Percentiles rank a stretch among this genome's conserved stretches.
Evolutionary conservation across 257 asterid species (phyloP).

Genomic region (Echium plantagineum): DNA sequence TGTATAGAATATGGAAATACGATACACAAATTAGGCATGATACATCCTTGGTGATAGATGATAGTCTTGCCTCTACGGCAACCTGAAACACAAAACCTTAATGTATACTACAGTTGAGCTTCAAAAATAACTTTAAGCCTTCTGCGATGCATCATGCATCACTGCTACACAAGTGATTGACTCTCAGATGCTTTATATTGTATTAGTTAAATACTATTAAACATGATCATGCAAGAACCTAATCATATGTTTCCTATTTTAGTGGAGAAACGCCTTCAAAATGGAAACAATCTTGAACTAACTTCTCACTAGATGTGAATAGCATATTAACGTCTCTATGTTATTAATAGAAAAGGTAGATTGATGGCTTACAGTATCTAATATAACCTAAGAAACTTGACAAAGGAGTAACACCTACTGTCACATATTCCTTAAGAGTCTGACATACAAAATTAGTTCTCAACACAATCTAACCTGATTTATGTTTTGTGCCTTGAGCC

Average conservation of each 20-base stretch:
- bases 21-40: not conserved
- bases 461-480: constrained; percentile 53
- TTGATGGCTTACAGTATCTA: not conserved
- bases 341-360: not conserved
- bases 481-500: constrained; percentile 83
- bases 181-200: too few relatives aligned
- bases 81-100: too few relatives aligned
- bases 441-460: not conserved
- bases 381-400: not conserved
- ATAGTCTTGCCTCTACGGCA: too few relatives aligned
- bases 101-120: too few relatives aligned
- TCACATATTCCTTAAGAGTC: not conserved
- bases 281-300: not conserved
- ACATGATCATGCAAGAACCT: too few relatives aligned
- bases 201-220: too few relatives aligned
- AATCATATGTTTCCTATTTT: not conserved
- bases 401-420: not conserved
- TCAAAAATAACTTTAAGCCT: too few relatives aligned
- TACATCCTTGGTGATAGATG: too few relatives aligned
- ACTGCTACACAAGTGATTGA: too few relatives aligned
- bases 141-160: too few relatives aligned
- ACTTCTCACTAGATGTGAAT: not conserved
- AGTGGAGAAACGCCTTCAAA: not conserved
- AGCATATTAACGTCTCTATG: not conserved
- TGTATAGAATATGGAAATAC: too few relatives aligned